phyloP scores from a whole-genome alignment of 495 filamentous ascomycete genomes.

The Aspergillus indologenus region DNA sequence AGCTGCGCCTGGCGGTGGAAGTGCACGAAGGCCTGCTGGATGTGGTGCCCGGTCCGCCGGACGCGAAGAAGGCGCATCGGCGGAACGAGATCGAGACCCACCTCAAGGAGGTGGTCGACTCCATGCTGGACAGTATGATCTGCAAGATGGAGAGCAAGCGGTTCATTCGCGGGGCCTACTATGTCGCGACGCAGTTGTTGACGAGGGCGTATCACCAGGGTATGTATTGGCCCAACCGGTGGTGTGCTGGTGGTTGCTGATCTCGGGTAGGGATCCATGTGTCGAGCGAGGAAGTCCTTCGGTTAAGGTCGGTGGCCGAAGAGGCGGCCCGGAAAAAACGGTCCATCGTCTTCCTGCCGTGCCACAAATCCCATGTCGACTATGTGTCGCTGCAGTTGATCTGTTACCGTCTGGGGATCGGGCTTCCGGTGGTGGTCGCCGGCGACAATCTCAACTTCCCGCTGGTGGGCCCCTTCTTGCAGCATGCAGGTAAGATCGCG shows the following conservation, averaged over 20 bases:
- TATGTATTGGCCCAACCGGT: conserved; percentile 17
- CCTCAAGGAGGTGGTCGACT: conserved; percentile 72
- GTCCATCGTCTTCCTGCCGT: conserved; percentile 93
- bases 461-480: conserved; percentile 81
- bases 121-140: conserved; percentile 90
- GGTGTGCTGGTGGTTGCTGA: neutral
- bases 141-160: conserved; percentile 97
- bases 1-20: conserved; percentile 68
- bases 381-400: conserved; percentile 93
- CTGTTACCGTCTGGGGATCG: conserved; percentile 88
- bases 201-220: conserved; percentile 94
- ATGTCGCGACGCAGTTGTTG: conserved; percentile 79
- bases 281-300: conserved; percentile 86
- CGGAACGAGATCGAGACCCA: conserved; percentile 62
- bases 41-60: conserved; percentile 38
- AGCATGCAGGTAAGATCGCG: conserved; percentile 68
- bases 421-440: conserved; percentile 87
- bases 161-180: conserved; percentile 91
- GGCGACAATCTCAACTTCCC: conserved; percentile 97
- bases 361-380: conserved; percentile 91
- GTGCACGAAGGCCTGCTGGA: conserved; percentile 68
- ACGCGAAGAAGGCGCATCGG: conserved; percentile 51
- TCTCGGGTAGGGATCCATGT: conserved; percentile 69
- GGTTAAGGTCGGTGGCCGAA: conserved; percentile 75
- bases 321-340: conserved; percentile 82